Conservation (phyloP, 768 basidiomycete genomes). For the Gelatoporia subvermispora region DNA sequence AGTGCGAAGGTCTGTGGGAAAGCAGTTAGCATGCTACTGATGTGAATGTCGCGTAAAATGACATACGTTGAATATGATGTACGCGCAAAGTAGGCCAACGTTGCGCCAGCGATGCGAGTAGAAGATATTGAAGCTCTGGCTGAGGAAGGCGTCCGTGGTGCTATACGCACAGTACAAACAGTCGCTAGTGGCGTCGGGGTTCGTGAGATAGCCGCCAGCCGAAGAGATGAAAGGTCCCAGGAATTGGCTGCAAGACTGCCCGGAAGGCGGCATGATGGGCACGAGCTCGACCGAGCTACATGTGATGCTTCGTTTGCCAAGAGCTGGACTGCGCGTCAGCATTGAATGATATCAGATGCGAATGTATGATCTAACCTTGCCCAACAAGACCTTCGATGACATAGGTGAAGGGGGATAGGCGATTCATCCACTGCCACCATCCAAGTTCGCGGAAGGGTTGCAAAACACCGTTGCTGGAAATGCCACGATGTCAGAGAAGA, state of each 20-base stretch:
- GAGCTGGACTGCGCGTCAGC: constrained; percentile 28
- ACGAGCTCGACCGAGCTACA: constrained; percentile 66
- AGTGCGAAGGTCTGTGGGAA: too few relatives aligned
- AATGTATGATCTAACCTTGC: constrained; percentile 34
- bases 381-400: constrained; percentile 36
- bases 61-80: constrained; percentile 41
- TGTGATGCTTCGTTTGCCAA: constrained; percentile 43
- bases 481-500: not conserved
- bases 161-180: constrained; percentile 54
- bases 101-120: constrained; percentile 49
- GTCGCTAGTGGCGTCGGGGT: constrained; percentile 30
- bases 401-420: constrained; percentile 30
- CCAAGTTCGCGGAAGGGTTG: constrained; percentile 40
- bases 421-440: constrained; percentile 43
- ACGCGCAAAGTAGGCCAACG: constrained; percentile 41
- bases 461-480: constrained; percentile 40
- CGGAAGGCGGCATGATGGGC: constrained; percentile 41
- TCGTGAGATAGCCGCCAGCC: constrained; percentile 44
- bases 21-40: not conserved
- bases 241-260: constrained; percentile 44
- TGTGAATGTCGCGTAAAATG: not conserved
- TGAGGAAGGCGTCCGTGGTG: constrained; percentile 59
- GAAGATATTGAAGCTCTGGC: constrained; percentile 51
- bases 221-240: constrained; percentile 35
- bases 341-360: not conserved